Evolutionary conservation across 1,284 basidiomycete species (phyloP).

Genomic region (Heterobasidion irregulare): DNA sequence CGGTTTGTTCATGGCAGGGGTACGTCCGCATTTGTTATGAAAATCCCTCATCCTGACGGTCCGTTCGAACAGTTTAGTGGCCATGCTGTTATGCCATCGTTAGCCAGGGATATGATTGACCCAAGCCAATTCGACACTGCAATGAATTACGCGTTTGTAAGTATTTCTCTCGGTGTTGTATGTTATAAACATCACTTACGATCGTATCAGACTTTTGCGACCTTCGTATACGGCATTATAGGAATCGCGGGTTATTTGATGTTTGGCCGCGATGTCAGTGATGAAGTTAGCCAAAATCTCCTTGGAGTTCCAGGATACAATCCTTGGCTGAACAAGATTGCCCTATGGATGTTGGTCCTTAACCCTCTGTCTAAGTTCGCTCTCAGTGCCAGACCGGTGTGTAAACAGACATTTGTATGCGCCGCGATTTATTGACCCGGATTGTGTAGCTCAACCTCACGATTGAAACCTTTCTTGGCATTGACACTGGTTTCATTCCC

Average conservation of each 20-base stretch:
- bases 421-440: slow-evolving; percentile 3
- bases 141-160: slow-evolving; percentile 79
- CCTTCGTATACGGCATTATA: slow-evolving; percentile 71
- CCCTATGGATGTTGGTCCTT: slow-evolving; percentile 87
- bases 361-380: slow-evolving; percentile 89
- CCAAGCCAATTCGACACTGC: slow-evolving; percentile 77
- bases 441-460: slow-evolving; percentile 62
- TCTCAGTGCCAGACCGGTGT: slow-evolving; percentile 74
- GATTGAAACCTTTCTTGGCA: slow-evolving; percentile 65
- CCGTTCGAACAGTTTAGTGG: slow-evolving; percentile 64
- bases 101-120: slow-evolving; percentile 87
- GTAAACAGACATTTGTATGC: slow-evolving; percentile 17
- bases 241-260: slow-evolving; percentile 87
- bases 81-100: slow-evolving; percentile 87
- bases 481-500: slow-evolving; percentile 35
- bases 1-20: slow-evolving; percentile 93
- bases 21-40: slow-evolving; percentile 25
- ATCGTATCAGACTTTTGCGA: slow-evolving; percentile 60
- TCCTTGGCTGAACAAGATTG: slow-evolving; percentile 62
- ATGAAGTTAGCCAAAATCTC: slow-evolving; percentile 86
- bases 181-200: slow-evolving; percentile 3
- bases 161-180: slow-evolving; percentile 15
- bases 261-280: slow-evolving; percentile 79
- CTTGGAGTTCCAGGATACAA: slow-evolving; percentile 75
- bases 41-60: neutral